Percentiles rank a stretch among this genome's conserved stretches.
Evolutionary conservation across 163 green algal genomes (phyloP).

Genomic region (Volvox carteri): DNA sequence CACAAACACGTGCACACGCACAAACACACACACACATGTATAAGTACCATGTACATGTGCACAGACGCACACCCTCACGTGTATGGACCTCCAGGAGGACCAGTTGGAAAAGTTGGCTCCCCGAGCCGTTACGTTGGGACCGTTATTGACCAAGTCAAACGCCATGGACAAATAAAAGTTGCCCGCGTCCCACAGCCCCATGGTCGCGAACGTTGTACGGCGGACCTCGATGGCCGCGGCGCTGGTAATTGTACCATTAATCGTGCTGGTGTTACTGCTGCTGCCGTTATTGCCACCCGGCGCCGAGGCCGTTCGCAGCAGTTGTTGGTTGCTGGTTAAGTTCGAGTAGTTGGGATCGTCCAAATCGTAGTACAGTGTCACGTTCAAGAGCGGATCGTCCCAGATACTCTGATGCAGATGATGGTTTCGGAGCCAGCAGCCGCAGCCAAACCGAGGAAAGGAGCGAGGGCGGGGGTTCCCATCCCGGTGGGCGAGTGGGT

Average conservation of each 20-base stretch:
- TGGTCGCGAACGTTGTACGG: neutral
- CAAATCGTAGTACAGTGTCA: neutral
- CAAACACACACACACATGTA: neutral
- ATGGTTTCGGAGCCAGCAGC: neutral
- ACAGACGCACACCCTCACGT: neutral
- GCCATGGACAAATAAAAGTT: neutral
- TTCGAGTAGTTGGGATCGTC: neutral
- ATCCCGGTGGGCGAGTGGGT: neutral
- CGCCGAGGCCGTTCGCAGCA: no score
- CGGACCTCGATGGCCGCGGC: neutral
- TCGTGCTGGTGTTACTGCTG: neutral
- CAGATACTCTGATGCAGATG: neutral
- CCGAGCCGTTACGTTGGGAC: neutral
- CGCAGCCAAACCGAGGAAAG: no score
- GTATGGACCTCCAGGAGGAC: constrained; percentile 3
- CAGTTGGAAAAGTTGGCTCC: neutral
- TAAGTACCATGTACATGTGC: neutral
- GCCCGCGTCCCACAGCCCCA: constrained; percentile 24
- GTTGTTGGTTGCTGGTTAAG: neutral
- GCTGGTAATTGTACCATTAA: neutral
- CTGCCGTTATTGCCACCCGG: neutral
- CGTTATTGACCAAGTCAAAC: constrained; percentile 20
- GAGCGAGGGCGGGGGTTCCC: no score
- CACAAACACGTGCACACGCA: neutral
- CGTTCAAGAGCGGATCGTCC: neutral